Conservation (phyloP, 345 rosid genomes). For the Carallia brachiata region DNA sequence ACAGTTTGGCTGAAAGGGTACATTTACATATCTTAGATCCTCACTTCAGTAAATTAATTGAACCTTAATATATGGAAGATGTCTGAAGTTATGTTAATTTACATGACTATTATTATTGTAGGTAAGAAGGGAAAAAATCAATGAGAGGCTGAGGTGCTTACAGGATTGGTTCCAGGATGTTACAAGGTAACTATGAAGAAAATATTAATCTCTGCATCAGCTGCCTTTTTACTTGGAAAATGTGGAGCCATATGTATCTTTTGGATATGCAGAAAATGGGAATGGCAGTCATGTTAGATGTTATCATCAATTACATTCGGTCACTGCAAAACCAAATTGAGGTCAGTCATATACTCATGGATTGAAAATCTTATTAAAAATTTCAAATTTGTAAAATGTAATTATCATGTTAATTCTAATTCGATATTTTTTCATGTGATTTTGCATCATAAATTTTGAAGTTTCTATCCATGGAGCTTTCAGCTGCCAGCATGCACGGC, state of each 20-base stretch:
- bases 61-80: no score
- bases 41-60: no score
- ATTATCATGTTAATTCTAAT: background rate
- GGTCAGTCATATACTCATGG: conserved; percentile 15
- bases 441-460: background rate
- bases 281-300: conserved; percentile 82
- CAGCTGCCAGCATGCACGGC: conserved; percentile 51
- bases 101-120: conserved; percentile 16
- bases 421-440: conserved; percentile 2
- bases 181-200: conserved; percentile 46
- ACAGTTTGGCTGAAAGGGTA: conserved; percentile 73
- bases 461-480: conserved; percentile 65
- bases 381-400: background rate
- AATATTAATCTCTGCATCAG: background rate
- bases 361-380: background rate
- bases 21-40: no score
- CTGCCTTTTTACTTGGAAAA: background rate
- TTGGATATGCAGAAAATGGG: conserved; percentile 70
- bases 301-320: conserved; percentile 58
- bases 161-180: conserved; percentile 88
- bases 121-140: conserved; percentile 81
- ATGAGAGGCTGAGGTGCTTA: conserved; percentile 63
- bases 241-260: background rate
- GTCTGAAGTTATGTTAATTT: no score
- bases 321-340: conserved; percentile 70